phyloP scores from a whole-genome alignment of 108 stramenopile genomes.

The Nannochloropsis salina region DNA sequence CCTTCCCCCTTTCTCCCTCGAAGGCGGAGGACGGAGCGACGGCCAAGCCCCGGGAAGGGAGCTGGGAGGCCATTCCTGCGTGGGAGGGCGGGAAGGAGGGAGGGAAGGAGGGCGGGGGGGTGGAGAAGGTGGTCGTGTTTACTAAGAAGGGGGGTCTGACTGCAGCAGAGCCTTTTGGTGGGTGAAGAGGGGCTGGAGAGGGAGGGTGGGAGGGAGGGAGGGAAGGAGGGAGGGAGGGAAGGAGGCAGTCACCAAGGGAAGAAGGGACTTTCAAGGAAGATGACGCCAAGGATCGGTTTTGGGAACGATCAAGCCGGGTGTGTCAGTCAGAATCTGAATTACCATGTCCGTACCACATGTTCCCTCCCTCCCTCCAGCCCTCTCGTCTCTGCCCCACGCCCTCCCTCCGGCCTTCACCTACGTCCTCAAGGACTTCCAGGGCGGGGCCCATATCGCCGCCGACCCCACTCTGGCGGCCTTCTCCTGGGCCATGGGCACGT shows the following conservation, averaged over 20 bases:
- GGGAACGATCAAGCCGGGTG: too few species aligned
- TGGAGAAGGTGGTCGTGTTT: background rate
- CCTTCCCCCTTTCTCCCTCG: background rate
- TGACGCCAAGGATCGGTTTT: too few species aligned
- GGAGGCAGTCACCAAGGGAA: background rate
- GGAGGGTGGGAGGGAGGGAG: constrained; percentile 1
- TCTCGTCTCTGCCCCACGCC: background rate
- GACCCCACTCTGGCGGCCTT: background rate
- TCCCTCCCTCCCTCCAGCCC: background rate
- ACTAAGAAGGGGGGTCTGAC: background rate
- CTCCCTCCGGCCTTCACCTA: background rate
- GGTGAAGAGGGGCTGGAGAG: too few species aligned
- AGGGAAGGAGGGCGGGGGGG: background rate
- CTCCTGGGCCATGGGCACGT: constrained; percentile 19
- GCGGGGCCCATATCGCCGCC: background rate
- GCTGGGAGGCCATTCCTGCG: background rate
- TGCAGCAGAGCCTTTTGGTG: background rate
- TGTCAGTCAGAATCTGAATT: too few species aligned
- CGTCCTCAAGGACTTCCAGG: background rate
- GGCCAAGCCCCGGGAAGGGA: background rate
- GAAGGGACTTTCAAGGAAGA: background rate
- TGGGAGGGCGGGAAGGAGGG: background rate
- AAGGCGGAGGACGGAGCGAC: background rate
- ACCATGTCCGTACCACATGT: too few species aligned
- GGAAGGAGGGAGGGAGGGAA: background rate